Evolutionary conservation across 164 flowering plant genomes (phyloP), one percentile per base, ranked within the genome.

Genomic region (Hamamelis virginiana): DNA sequence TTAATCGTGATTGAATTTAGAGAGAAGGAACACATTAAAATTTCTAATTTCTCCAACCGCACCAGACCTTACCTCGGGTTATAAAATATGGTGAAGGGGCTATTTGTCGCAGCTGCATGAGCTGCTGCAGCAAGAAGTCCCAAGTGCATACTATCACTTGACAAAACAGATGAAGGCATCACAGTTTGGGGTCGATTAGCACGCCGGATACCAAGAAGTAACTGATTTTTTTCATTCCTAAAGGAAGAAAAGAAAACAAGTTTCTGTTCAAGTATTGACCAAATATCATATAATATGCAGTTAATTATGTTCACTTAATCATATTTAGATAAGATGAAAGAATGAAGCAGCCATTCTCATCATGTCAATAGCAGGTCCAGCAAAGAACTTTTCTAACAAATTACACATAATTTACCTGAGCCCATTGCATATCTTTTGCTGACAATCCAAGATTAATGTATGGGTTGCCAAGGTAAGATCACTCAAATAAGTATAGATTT

Each of bases 81-180:
- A 71, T 84, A 93, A 72, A 93, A 93, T 68, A 93, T 88, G 56
- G 97, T 88, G 76, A 91, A 93, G 50, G 92, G 96, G 72, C 98
- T 93, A 75, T 85, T 86, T 47, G 97, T 91, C 19, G 94, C 85
- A 72, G 98, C 97, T 57, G 98, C 98, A 85, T 92, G 98, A 72
- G 98, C 98, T 58, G 98, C 98, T 26, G 98, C 97, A 64, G 98
- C 98, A 69, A 93, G 96, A 66, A 93, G 94, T 43, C 98, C 98
- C 60, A 91, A 76, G 75, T 93, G 98, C 98, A 93, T 93, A 70
- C 98, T 93, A 69, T 93, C 98, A 70, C 97, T 88, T 18, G 98
- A 93, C 73, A 93, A 77, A 76, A 93, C 98, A 1, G 98, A 93
- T 33, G 98, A 93, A 52, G 98, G 97, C 93, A 89, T 91, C 38